Evolutionary conservation across 2,329 filamentous ascomycete species (phyloP).

Genomic region (Zelopaecilomyces penicillatus): DNA sequence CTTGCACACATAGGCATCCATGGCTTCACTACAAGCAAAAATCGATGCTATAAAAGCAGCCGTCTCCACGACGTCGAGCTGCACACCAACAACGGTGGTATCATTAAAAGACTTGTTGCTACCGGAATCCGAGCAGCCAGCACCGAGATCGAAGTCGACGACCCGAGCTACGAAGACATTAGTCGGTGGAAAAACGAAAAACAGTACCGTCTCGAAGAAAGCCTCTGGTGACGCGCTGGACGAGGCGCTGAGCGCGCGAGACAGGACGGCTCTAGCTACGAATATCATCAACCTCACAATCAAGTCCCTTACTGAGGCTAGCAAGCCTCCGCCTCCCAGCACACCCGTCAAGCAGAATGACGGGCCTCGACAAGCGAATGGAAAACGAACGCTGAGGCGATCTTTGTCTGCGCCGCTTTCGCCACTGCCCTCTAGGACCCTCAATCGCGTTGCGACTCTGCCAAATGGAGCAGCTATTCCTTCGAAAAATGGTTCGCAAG

Average conservation of each 20-base stretch:
- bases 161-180: conserved; percentile 19
- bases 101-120: conserved; percentile 39
- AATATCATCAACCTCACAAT: conserved; percentile 64
- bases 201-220: conserved; percentile 11
- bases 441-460: conserved; percentile 52
- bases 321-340: conserved; percentile 38
- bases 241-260: conserved; percentile 30
- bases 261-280: conserved; percentile 61
- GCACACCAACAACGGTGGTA: conserved; percentile 41
- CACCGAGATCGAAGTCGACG: conserved; percentile 17
- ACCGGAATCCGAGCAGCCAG: conserved; percentile 21
- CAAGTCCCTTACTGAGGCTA: conserved; percentile 59
- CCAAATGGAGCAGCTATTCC: conserved; percentile 31
- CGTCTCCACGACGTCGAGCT: conserved; percentile 44
- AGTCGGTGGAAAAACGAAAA: conserved; percentile 18
- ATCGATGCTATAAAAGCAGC: conserved; percentile 45
- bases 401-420: conserved; percentile 52
- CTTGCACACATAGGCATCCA: conserved; percentile 21
- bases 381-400: conserved; percentile 38
- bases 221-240: conserved; percentile 10
- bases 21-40: conserved; percentile 37
- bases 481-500: conserved; percentile 17
- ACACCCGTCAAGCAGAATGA: conserved; percentile 26
- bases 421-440: conserved; percentile 51
- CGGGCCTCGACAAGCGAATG: conserved; percentile 24